These are phyloP conservation scores for Alternaria triticimaculans DNA, from an alignment of 2,329 filamentous ascomycete species.

Conservation along the genomic window DNA sequence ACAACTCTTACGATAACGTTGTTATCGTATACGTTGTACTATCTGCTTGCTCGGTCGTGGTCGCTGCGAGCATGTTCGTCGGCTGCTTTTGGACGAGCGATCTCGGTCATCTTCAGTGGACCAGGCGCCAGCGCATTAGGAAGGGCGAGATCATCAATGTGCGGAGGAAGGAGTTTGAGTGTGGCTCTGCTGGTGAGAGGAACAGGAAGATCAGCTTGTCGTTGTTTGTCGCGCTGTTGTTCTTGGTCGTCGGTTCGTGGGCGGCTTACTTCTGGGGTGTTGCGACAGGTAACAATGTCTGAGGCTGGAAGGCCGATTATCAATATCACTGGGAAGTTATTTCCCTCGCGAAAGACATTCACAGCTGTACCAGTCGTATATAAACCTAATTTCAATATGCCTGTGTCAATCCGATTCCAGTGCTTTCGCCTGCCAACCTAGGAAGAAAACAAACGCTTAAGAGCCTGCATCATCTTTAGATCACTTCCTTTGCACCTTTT, in stretches of 20 bases:
- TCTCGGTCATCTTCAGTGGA: conserved; percentile 64
- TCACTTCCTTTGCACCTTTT: too few species aligned
- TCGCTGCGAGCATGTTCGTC: conserved; percentile 52
- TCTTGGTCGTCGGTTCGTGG: conserved; percentile 62
- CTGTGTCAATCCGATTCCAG: too few species aligned
- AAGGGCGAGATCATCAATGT: conserved; percentile 55
- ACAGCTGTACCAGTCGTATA: too few species aligned
- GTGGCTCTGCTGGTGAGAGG: conserved; percentile 38
- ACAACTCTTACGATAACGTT: conserved; percentile 63
- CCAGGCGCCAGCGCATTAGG: conserved; percentile 58
- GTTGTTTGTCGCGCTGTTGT: conserved; percentile 54
- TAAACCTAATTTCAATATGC: too few species aligned
- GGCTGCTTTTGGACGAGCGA: conserved; percentile 51
- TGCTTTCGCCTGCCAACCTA: too few species aligned
- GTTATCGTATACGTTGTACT: conserved; percentile 64
- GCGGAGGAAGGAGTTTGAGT: conserved; percentile 51
- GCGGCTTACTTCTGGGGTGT: conserved; percentile 67
- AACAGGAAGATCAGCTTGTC: conserved; percentile 50
- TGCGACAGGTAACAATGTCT: conserved; percentile 56
- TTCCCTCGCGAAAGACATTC: too few species aligned
- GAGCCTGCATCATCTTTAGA: too few species aligned
- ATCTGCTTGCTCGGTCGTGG: conserved; percentile 57
- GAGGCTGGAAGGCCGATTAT: background rate
- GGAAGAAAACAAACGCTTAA: too few species aligned
- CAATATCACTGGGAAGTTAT: background rate